Evolutionary conservation across 2,329 filamentous ascomycete species (phyloP).

Genomic region (Colletotrichum sp.): DNA sequence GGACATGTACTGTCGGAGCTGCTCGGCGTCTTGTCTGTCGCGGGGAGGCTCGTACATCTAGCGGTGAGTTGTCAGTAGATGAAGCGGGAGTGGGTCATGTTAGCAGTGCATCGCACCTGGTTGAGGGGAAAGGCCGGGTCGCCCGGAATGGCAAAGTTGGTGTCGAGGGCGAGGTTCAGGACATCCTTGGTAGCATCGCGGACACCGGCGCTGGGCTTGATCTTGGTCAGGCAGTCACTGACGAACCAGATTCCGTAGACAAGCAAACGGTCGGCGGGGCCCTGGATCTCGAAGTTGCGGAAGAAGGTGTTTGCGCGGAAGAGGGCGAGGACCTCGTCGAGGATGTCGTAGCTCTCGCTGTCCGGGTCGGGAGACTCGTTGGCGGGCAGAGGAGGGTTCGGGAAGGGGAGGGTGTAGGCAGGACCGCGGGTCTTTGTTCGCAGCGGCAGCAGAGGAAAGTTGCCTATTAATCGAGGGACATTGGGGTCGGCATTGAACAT

Average conservation of each 20-base stretch:
- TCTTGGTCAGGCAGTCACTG: constrained; percentile 87
- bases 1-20: constrained; percentile 84
- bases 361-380: constrained; percentile 77
- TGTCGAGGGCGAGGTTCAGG: constrained; percentile 88
- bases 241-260: constrained; percentile 97
- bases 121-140: constrained; percentile 94
- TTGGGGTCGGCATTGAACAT: constrained; percentile 89
- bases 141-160: constrained; percentile 91
- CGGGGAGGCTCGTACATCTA: constrained; percentile 88
- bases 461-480: constrained; percentile 69
- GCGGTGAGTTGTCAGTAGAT: background rate
- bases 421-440: constrained; percentile 96
- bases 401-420: constrained; percentile 79
- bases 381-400: constrained; percentile 60
- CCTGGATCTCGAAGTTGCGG: constrained; percentile 99
- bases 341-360: constrained; percentile 91
- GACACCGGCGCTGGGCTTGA: constrained; percentile 73
- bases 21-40: constrained; percentile 88
- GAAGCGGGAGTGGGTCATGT: background rate
- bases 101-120: constrained; percentile 59
- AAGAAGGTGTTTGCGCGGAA: constrained; percentile 99
- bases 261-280: constrained; percentile 88
- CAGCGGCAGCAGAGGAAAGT: constrained; percentile 93
- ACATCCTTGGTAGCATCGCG: constrained; percentile 74
- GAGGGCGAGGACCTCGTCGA: constrained; percentile 90